Evolutionary conservation across 441 rosid species (phyloP), one percentile per base, ranked within the genome.

Genomic region (Capsella rubella): DNA sequence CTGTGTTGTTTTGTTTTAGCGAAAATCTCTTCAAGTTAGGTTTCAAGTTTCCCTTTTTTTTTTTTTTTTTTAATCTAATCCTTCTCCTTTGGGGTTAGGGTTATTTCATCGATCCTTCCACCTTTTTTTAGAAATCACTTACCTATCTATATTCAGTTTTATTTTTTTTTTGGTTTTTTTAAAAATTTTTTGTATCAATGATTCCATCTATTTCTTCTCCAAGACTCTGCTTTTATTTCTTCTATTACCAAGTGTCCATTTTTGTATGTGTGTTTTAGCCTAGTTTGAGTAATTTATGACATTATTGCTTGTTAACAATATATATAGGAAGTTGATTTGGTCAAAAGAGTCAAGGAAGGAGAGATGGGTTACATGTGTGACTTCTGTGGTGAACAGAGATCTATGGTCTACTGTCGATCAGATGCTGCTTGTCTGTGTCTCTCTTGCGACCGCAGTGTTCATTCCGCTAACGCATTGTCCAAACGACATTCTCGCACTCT

Each of bases 341-440:
- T 64, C 31, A 69, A 21, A 21, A 69, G 67, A 71, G 64, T 59
- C 40, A 71, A 72, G 31, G 64, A 84, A 79, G 25, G 25, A 21
- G 15, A 96, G 15, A 96, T 96, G 98, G 96, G 98, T 73, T 87
- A 82, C 80, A 69, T 84, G 64, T 96, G 99, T 81, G 99, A 96
- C 80, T 96, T 92, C 77, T 96, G 98, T 75, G 90, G 92, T 73
- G 89, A 88, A 66, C 95, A 88, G 84, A 89, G 93, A 84, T 87
- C 98, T 12, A 82, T 87, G 80, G 96, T 96, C 8, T 90, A 96
- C 77, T 96, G 99, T 74, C 86, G 93, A 29, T 92, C 99, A 0
- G 99, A 96, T 82, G 89, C 91, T 51, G 99, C 98, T 1, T 90
- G 93, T 76, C 79, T 96, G 40, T 96, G 99, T 75, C 87, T 96